Percentiles rank a stretch among this genome's conserved stretches.
These are phyloP conservation scores for Podospora pseudopauciseta DNA, from an alignment of 495 filamentous ascomycete genomes.

Conservation along the genomic window DNA sequence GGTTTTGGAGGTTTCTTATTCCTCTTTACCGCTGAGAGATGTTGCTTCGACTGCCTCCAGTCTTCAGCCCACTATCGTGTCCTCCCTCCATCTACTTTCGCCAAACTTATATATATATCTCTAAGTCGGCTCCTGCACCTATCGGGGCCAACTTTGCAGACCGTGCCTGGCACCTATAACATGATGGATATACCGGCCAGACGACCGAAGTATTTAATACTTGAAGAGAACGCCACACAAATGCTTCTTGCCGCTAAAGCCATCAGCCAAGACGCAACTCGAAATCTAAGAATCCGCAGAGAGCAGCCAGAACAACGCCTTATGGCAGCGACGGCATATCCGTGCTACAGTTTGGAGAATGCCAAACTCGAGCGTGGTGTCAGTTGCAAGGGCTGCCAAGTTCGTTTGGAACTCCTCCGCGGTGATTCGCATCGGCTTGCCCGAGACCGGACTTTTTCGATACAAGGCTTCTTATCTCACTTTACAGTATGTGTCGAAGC, in stretches of 20 bases:
- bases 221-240: constrained; percentile 11
- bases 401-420: constrained; percentile 4
- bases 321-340: constrained; percentile 16
- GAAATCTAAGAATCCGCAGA: constrained; percentile 4
- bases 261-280: constrained; percentile 5
- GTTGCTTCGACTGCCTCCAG: constrained; percentile 15
- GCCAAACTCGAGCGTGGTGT: constrained; percentile 16
- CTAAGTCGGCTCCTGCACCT: constrained; percentile 6
- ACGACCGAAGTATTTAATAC: constrained; percentile 14
- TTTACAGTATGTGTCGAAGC: constrained; percentile 11
- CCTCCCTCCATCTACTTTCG: constrained; percentile 12
- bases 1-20: constrained; percentile 13
- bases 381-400: constrained; percentile 17
- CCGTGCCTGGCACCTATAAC: constrained; percentile 15
- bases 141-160: constrained; percentile 13
- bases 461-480: constrained; percentile 11
- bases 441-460: constrained; percentile 11
- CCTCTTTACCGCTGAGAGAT: constrained; percentile 17
- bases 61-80: constrained; percentile 15
- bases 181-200: constrained; percentile 9
- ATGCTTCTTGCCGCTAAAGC: constrained; percentile 8
- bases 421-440: constrained; percentile 3
- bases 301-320: constrained; percentile 10
- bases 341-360: constrained; percentile 17
- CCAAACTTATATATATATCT: constrained; percentile 10